Base-by-base conservation (phyloP, 2,329 filamentous ascomycete species). In the Ophiostoma sp. region DNA sequence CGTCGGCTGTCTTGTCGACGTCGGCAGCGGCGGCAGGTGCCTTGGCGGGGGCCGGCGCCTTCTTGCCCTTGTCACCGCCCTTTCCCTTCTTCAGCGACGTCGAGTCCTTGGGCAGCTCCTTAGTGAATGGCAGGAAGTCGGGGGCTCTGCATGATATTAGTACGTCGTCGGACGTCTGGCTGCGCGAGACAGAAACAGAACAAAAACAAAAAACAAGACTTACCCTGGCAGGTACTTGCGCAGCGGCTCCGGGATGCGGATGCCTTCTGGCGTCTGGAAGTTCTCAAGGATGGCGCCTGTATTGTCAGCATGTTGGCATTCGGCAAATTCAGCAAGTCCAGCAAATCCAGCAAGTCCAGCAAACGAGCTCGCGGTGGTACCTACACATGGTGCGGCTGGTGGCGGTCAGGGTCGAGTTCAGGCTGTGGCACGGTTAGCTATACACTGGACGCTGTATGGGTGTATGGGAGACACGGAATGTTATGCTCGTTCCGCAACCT, bases 211-310 rank as follows among this genome's bases (percentile, higher is more conserved):
- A 65, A 49, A 49, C 9, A 66, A 40, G 40, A 68, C 70, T 52
- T 64, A 72, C 71, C 93, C 94, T 1, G 93, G 93, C 66, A 98
- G 89, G 78, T 96, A 98, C 80, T 93, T 94, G 74, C 91, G 87
- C 70, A 97, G 84, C 63, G 89, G 88, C 78, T 93, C 89, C 0
- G 93, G 93, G 45, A 97, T 89, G 69, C 85, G 85, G 74, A 96
- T 84, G 71, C 92, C 92, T 83, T 92, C 90, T 75, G 93, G 88
- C 0, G 89, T 95, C 82, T 99, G 95, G 79, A 94, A 98, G 81
- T 98, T 99, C 81, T 99, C 95, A 52, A 99, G 85, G 60, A 99
- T 84, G 77, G 71, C 71, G 45, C 71, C 71, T 72, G 18, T 0
- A 4, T 2, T 9, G 69, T 70, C 55, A 70, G 69, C 7, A 6